These are phyloP conservation scores for Ormosia emarginata DNA, from an alignment of 306 rosid species.

Conservation along the genomic window DNA sequence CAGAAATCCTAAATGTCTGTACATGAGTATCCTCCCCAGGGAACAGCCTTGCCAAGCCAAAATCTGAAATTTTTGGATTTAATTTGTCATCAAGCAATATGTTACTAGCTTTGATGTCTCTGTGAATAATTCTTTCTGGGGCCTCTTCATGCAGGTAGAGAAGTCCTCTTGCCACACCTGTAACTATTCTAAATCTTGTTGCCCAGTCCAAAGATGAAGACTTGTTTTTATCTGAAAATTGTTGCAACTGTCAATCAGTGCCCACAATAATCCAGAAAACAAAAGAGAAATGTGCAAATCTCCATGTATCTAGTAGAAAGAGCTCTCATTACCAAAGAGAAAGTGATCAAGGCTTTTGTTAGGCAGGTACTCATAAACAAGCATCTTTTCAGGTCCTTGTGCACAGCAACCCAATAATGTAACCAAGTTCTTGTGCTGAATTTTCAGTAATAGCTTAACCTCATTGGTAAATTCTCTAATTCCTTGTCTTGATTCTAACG, in stretches of 20 bases:
- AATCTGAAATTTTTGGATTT: conserved; percentile 82
- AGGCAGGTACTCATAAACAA: conserved; percentile 80
- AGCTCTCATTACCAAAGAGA: conserved; percentile 50
- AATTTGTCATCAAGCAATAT: conserved; percentile 73
- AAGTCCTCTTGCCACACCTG: conserved; percentile 73
- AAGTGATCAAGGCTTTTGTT: conserved; percentile 84
- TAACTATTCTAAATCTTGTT: conserved; percentile 55
- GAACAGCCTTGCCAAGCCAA: conserved; percentile 85
- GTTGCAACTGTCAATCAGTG: background rate
- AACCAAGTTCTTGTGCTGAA: conserved; percentile 85
- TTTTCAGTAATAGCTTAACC: conserved; percentile 61
- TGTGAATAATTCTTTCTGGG: conserved; percentile 77
- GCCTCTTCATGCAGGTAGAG: conserved; percentile 85
- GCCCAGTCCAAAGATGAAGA: conserved; percentile 63
- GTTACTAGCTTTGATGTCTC: conserved; percentile 91
- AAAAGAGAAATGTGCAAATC: background rate
- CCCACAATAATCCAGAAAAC: background rate
- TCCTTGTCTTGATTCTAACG: conserved; percentile 76
- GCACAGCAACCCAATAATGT: conserved; percentile 71
- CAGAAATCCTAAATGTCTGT: conserved; percentile 77
- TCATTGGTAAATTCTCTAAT: conserved; percentile 76
- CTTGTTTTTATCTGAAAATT: conserved; percentile 58
- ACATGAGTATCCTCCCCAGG: conserved; percentile 92
- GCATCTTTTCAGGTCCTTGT: conserved; percentile 94
- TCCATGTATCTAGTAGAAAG: background rate